Conservation (phyloP, 2,329 filamentous ascomycete species). For the Rhexocercosporidium sp. region DNA sequence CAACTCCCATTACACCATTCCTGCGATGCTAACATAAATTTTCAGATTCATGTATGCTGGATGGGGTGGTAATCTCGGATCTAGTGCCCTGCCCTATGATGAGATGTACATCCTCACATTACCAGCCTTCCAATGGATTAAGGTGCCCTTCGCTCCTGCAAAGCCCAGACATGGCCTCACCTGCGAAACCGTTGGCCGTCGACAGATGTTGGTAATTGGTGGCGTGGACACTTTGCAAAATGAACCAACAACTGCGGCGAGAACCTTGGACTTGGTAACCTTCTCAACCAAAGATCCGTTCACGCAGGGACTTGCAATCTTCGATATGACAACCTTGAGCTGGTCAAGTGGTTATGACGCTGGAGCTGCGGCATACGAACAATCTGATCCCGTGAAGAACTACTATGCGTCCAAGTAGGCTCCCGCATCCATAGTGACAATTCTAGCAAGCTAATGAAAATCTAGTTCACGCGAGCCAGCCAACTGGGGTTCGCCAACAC, state of each 20-base stretch:
- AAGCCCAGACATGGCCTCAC: conserved; percentile 21
- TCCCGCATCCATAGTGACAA: background rate
- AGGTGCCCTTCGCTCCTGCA: conserved; percentile 16
- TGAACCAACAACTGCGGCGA: background rate
- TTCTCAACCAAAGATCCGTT: conserved; percentile 22
- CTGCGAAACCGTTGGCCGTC: conserved; percentile 24
- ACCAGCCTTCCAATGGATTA: conserved; percentile 32
- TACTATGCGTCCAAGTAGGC: conserved; percentile 25
- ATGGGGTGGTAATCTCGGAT: conserved; percentile 14
- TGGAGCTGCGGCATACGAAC: conserved; percentile 21
- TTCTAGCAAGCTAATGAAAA: background rate
- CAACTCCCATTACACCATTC: background rate
- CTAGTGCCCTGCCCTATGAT: conserved; percentile 16
- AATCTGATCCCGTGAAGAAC: conserved; percentile 24
- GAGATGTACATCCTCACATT: conserved; percentile 32
- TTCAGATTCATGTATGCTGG: conserved; percentile 27
- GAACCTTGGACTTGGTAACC: conserved; percentile 14
- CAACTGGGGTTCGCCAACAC: conserved; percentile 13
- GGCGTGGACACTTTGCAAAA: conserved; percentile 23
- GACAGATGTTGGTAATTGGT: conserved; percentile 30
- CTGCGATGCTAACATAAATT: background rate
- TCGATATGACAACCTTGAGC: conserved; percentile 27
- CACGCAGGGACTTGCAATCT: conserved; percentile 27
- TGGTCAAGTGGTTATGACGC: conserved; percentile 25
- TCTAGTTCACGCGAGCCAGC: conserved; percentile 1